These are phyloP conservation scores for Pichia cabralensis DNA, from an alignment of 805 yeast species.

Conservation along the genomic window DNA sequence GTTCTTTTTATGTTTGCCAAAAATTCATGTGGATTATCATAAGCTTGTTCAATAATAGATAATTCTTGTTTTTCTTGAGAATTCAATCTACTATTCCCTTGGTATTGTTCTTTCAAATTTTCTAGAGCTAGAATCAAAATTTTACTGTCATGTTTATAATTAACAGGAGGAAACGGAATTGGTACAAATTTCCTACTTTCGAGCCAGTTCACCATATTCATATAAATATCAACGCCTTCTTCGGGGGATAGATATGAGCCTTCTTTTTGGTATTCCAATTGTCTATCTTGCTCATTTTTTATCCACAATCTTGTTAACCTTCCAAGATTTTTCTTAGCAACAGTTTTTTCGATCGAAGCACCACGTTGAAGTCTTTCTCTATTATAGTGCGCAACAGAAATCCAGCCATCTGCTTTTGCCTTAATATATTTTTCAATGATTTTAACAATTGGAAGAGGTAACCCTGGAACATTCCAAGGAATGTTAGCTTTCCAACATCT, in stretches of 20 bases:
- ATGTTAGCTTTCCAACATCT: slow-evolving; percentile 98
- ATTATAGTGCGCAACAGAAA: slow-evolving; percentile 84
- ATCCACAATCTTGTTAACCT: slow-evolving; percentile 88
- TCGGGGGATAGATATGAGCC: slow-evolving; percentile 84
- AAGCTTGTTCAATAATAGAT: slow-evolving; percentile 90
- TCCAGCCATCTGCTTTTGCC: slow-evolving; percentile 97
- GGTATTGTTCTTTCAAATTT: slow-evolving; percentile 70
- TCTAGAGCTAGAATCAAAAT: slow-evolving; percentile 83
- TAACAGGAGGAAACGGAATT: slow-evolving; percentile 87
- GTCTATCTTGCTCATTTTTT: slow-evolving; percentile 85
- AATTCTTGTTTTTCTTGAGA: slow-evolving; percentile 86
- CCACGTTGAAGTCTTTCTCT: slow-evolving; percentile 84
- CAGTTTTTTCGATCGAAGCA: slow-evolving; percentile 89
- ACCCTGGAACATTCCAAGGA: slow-evolving; percentile 95
- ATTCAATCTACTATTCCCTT: slow-evolving; percentile 66
- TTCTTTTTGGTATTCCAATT: slow-evolving; percentile 62
- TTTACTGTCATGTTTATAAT: slow-evolving; percentile 90
- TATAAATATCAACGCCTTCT: slow-evolving; percentile 81
- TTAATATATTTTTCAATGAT: slow-evolving; percentile 84
- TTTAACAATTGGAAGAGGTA: slow-evolving; percentile 82
- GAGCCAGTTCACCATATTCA: slow-evolving; percentile 86
- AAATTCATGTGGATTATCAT: slow-evolving; percentile 93
- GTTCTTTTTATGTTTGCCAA: slow-evolving; percentile 75
- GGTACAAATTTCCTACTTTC: slow-evolving; percentile 77
- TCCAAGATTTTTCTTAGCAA: slow-evolving; percentile 87